Conservation (phyloP, 148 eudicot genomes). For the Arbutus unedo region DNA sequence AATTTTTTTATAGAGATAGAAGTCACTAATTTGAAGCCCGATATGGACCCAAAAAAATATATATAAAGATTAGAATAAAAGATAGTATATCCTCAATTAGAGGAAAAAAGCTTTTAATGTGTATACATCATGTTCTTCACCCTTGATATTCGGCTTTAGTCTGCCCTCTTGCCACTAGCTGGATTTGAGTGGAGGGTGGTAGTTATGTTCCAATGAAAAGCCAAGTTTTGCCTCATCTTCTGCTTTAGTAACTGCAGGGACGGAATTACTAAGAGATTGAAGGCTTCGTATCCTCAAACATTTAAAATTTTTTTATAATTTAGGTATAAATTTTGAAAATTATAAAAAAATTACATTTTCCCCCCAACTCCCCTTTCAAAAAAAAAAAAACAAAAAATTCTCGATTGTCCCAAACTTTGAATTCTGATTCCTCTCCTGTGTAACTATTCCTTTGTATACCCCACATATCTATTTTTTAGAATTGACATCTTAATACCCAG, state of each 20-base stretch:
- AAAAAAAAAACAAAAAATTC: no score
- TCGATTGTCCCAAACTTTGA: no score
- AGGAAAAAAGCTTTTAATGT: neutral
- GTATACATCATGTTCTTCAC: neutral
- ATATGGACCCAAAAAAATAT: neutral
- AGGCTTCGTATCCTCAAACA: no score
- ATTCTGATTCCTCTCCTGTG: no score
- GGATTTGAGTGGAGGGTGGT: neutral
- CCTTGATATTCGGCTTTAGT: neutral
- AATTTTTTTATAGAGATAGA: neutral
- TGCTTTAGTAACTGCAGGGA: no score
- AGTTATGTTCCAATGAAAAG: neutral
- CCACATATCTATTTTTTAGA: neutral
- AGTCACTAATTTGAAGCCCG: neutral
- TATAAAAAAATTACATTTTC: no score
- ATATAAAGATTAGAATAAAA: neutral
- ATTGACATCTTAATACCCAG: no score
- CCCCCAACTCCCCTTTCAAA: no score
- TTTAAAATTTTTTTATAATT: no score
- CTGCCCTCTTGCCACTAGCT: slow-evolving; percentile 13
- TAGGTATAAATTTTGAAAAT: no score
- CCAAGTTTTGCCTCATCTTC: neutral
- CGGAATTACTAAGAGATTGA: no score
- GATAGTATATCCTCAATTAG: neutral
- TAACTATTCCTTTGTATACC: neutral